Conservation (phyloP, 257 asterid species). For the Forsythia viridissima region DNA sequence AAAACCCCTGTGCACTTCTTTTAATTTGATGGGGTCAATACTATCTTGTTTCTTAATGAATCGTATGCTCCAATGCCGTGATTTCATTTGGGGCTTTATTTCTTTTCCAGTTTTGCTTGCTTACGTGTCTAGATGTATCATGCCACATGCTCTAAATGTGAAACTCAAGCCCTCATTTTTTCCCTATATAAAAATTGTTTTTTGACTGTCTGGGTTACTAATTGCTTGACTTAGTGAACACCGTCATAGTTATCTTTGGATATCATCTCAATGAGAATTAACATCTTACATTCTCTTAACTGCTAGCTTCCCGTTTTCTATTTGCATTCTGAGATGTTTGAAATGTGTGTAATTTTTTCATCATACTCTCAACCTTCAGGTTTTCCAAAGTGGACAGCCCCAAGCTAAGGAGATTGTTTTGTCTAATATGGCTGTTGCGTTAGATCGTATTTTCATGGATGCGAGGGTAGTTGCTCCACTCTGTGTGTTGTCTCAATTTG, state of each 20-base stretch:
- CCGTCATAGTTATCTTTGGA: neutral
- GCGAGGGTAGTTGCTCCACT: slow-evolving; percentile 59
- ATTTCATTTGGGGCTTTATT: neutral
- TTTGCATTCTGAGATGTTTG: slow-evolving; percentile 19
- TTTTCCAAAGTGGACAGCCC: slow-evolving; percentile 67
- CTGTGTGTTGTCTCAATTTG: slow-evolving; percentile 12
- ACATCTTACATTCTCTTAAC: neutral
- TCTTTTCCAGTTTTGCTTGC: slow-evolving; percentile 1
- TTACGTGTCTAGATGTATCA: neutral
- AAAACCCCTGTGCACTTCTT: neutral
- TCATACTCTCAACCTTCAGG: slow-evolving; percentile 41
- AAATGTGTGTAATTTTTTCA: slow-evolving; percentile 10
- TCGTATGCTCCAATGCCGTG: neutral
- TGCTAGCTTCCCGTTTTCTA: neutral
- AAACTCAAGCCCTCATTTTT: neutral
- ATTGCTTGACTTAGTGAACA: neutral
- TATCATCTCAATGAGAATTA: slow-evolving; percentile 5
- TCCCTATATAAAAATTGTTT: neutral
- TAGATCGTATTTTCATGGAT: slow-evolving; percentile 77
- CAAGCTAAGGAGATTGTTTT: slow-evolving; percentile 66
- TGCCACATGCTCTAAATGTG: neutral
- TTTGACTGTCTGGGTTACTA: slow-evolving; percentile 5
- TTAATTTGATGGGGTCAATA: neutral
- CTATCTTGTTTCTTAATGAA: slow-evolving; percentile 1
- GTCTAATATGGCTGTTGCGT: slow-evolving; percentile 73